Base-by-base conservation (phyloP, 2,329 filamentous ascomycete species). In the Acarospora socialis region DNA sequence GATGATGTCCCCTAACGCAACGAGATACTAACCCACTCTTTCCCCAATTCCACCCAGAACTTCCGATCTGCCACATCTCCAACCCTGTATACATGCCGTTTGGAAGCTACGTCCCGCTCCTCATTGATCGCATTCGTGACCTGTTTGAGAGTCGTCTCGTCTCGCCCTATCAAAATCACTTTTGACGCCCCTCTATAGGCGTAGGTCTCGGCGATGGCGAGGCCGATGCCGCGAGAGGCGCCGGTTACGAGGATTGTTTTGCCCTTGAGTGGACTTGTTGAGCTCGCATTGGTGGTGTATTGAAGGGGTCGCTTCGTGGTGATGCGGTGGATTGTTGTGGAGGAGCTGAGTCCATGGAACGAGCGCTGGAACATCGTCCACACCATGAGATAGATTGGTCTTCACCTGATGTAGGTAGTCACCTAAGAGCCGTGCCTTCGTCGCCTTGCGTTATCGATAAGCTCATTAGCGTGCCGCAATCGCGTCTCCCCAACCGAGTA, bases 211-310 rank as follows among this genome's bases (percentile, higher is more conserved):
- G 78, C 77, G 33, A 84, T 77, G 31, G 71, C 69, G 24, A 65
- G 60, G 26, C 80, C 80, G 43, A 84, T 82, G 32, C 75, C 72
- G 13, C 76, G 72, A 25, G 75, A 77, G 13, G 68, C 78, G 28
- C 80, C 80, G 2, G 78, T 79, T 31, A 84, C 62, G 47, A 80
- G 60, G 31, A 55, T 57, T 34, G 48, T 58, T 16, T 53, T 45
- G 18, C 52, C 52, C 4, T 8, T 16, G 4, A 39, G 23, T 12
- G 12, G n/a, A n/a, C n/a, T n/a, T n/a, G n/a, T n/a, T n/a, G n/a
- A 15, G 39, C 13, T 19, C 16, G 19, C 25, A 9, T 8, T 8
- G 13, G 8, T 8, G 8, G 8, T 8, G 8, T 28, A 8, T 8
- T 8, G 14, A 28, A 28, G 9, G 8, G 21, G 8, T n/a, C 8